phyloP scores from a whole-genome alignment of 2,329 filamentous ascomycete genomes.

The Fusarium sulawesiense region DNA sequence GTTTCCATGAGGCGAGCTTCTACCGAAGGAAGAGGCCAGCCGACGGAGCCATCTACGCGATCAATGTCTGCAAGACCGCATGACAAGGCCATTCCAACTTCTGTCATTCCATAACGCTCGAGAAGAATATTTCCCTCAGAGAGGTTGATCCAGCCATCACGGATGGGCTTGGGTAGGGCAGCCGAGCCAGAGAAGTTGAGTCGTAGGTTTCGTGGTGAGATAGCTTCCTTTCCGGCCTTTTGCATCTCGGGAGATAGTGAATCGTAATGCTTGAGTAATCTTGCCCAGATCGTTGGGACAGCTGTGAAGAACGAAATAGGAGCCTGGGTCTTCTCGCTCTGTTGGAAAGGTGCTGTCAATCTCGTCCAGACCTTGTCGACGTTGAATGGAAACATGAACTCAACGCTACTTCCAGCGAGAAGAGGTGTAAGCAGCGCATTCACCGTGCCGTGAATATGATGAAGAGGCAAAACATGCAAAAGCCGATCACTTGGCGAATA shows the following conservation, averaged over 20 bases:
- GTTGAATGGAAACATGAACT: slow-evolving; percentile 96
- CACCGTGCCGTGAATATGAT: slow-evolving; percentile 96
- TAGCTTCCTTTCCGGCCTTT: slow-evolving; percentile 73
- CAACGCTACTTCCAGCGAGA: slow-evolving; percentile 86
- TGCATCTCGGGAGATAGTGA: slow-evolving; percentile 70
- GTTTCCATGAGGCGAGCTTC: slow-evolving; percentile 78
- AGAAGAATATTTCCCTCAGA: slow-evolving; percentile 86
- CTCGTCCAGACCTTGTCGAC: slow-evolving; percentile 85
- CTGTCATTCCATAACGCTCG: slow-evolving; percentile 99
- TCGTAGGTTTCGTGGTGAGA: slow-evolving; percentile 82
- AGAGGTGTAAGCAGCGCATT: slow-evolving; percentile 91
- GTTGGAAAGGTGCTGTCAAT: slow-evolving; percentile 81
- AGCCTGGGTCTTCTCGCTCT: slow-evolving; percentile 5
- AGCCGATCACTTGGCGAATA: slow-evolving; percentile 83
- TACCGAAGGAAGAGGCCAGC: slow-evolving; percentile 91
- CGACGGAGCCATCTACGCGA: slow-evolving; percentile 90
- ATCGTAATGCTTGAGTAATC: slow-evolving; percentile 81
- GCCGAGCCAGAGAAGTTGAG: slow-evolving; percentile 95
- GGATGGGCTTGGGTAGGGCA: slow-evolving; percentile 88
- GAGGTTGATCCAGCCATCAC: slow-evolving; percentile 82
- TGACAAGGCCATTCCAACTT: slow-evolving; percentile 98
- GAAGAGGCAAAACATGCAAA: slow-evolving; percentile 90
- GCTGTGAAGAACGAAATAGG: slow-evolving; percentile 91
- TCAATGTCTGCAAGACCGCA: slow-evolving; percentile 82
- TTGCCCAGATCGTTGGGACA: slow-evolving; percentile 94